Percentiles rank a stretch among this genome's conserved stretches.
These are phyloP conservation scores for Petrea volubilis DNA, from an alignment of 257 asterid species.

Conservation along the genomic window DNA sequence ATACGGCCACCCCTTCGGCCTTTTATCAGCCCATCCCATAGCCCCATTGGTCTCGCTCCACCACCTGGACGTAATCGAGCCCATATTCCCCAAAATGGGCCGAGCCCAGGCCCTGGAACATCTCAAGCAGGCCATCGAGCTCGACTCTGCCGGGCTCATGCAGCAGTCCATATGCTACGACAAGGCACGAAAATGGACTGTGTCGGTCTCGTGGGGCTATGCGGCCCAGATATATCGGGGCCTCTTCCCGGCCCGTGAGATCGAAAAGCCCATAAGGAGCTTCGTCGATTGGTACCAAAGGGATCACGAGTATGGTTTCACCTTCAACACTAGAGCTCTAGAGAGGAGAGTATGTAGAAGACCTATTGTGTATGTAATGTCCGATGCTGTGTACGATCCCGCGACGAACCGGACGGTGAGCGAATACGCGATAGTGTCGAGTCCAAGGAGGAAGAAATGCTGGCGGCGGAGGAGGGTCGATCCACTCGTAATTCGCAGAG, in stretches of 20 bases:
- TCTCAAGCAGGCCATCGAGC: constrained; percentile 28
- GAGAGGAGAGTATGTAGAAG: constrained; percentile 30
- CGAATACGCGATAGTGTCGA: constrained; percentile 7
- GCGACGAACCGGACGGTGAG: constrained; percentile 23
- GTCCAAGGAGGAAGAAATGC: background rate
- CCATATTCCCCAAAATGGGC: constrained; percentile 42
- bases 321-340: constrained; percentile 40
- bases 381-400: constrained; percentile 12
- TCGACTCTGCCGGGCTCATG: constrained; percentile 47
- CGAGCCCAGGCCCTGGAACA: constrained; percentile 29
- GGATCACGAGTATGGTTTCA: constrained; percentile 19
- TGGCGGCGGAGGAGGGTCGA: constrained; percentile 22
- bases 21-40: constrained; percentile 50
- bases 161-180: constrained; percentile 61
- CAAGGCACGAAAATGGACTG: constrained; percentile 36
- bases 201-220: constrained; percentile 54
- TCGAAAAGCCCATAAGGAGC: constrained; percentile 42
- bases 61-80: constrained; percentile 48
- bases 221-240: constrained; percentile 41
- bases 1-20: constrained; percentile 38
- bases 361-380: constrained; percentile 30
- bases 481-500: constrained; percentile 31
- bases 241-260: constrained; percentile 30
- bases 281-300: constrained; percentile 42
- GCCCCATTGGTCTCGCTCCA: constrained; percentile 51